A percentile compares a stretch with the other conserved stretches of the same genome.
Evolutionary conservation across 768 basidiomycete genomes (phyloP).

Genomic region (Boletellus ananas): DNA sequence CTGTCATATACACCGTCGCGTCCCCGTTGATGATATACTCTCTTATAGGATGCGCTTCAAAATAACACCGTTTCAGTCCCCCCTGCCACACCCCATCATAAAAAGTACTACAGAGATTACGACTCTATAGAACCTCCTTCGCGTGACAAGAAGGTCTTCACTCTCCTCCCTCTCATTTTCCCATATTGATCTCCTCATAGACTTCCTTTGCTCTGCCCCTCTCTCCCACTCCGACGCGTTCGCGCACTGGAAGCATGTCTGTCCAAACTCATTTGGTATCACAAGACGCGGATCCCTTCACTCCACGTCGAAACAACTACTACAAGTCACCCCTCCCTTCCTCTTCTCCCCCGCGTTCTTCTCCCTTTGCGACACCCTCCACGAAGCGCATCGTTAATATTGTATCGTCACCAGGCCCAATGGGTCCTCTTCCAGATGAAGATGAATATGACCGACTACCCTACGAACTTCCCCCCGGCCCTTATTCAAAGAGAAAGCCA

Average conservation of each 20-base stretch:
- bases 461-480: conserved; percentile 78
- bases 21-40: conserved; percentile 17
- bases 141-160: conserved; percentile 28
- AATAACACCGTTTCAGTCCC: conserved; percentile 26
- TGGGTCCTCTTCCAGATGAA: conserved; percentile 61
- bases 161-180: neutral
- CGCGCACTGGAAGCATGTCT: conserved; percentile 31
- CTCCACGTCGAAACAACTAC: conserved; percentile 45
- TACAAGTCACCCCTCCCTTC: conserved; percentile 51
- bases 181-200: conserved; percentile 10
- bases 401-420: conserved; percentile 83
- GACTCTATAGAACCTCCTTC: conserved; percentile 31
- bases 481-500: conserved; percentile 77
- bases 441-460: conserved; percentile 66
- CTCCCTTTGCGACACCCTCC: conserved; percentile 62
- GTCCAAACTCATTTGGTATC: conserved; percentile 24
- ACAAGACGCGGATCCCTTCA: conserved; percentile 41
- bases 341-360: conserved; percentile 57
- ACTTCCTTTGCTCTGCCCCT: conserved; percentile 35
- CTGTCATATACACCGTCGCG: conserved; percentile 22
- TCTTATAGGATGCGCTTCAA: conserved; percentile 25
- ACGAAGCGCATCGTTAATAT: conserved; percentile 57
- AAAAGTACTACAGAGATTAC: conserved; percentile 54
- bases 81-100: conserved; percentile 57
- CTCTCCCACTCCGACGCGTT: conserved; percentile 43